Evolutionary conservation across 768 basidiomycete species (phyloP).

Genomic region (Coprinopsis cinerea): DNA sequence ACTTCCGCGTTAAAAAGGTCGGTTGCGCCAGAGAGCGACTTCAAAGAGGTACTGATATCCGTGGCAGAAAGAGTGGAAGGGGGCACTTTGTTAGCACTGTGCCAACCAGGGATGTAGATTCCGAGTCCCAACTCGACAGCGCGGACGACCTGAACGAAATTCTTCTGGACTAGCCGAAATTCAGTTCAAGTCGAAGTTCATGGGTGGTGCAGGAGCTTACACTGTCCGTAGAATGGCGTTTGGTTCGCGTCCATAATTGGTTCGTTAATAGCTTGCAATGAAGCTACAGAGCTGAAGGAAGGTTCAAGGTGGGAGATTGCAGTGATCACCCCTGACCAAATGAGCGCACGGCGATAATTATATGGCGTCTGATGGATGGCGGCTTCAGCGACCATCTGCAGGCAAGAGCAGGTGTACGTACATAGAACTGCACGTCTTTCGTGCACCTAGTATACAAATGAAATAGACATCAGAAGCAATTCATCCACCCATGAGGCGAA

Average conservation of each 20-base stretch:
- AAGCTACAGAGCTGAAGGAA: constrained; percentile 55
- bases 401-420: constrained; percentile 19
- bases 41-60: constrained; percentile 9
- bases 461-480: background rate
- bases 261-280: constrained; percentile 76
- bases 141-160: constrained; percentile 65
- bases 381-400: background rate
- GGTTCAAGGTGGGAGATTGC: constrained; percentile 64
- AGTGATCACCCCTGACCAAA: constrained; percentile 83
- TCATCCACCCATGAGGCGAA: background rate
- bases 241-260: constrained; percentile 63
- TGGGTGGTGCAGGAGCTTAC: constrained; percentile 31
- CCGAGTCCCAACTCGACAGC: constrained; percentile 59
- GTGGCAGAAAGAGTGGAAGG: constrained; percentile 6
- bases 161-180: constrained; percentile 48
- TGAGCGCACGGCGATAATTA: constrained; percentile 72
- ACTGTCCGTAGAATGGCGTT: constrained; percentile 67
- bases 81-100: constrained; percentile 19
- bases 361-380: constrained; percentile 42
- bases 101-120: constrained; percentile 28
- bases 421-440: constrained; percentile 65
- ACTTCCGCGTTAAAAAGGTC: constrained; percentile 31
- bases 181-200: background rate
- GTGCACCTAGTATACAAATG: constrained; percentile 47
- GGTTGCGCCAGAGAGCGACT: constrained; percentile 12